Conservation (phyloP, 495 filamentous ascomycete species). For the Pyrenula aspistea region DNA sequence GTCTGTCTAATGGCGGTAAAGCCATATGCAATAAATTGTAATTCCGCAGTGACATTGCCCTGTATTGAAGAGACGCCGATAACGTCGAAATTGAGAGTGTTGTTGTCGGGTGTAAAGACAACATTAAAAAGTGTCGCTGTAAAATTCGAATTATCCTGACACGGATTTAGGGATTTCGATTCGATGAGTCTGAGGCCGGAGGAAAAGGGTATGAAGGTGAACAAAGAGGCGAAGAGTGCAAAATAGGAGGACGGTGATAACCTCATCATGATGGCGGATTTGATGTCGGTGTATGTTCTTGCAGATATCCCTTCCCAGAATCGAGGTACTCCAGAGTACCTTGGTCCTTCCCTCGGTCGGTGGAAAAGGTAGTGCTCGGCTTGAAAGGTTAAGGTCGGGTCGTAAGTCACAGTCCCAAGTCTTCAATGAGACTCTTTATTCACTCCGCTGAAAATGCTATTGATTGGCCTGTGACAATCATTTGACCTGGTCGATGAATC, state of each 20-base stretch:
- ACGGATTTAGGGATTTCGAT: slow-evolving; percentile 56
- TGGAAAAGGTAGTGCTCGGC: no score
- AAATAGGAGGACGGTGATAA: background rate
- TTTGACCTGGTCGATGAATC: background rate
- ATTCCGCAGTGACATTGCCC: slow-evolving; percentile 59
- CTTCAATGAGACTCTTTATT: background rate
- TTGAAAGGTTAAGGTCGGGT: no score
- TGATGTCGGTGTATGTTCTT: slow-evolving; percentile 10
- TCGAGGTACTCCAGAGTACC: slow-evolving; percentile 16
- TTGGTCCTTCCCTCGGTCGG: background rate
- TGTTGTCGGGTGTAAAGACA: slow-evolving; percentile 54
- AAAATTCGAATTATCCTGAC: slow-evolving; percentile 53
- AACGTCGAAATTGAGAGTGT: slow-evolving; percentile 52
- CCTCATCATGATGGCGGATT: background rate
- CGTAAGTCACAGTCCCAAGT: background rate
- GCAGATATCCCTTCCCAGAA: slow-evolving; percentile 53
- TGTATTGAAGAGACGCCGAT: slow-evolving; percentile 60
- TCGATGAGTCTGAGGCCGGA: slow-evolving; percentile 34
- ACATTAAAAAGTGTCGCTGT: slow-evolving; percentile 61
- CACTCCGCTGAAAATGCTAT: background rate
- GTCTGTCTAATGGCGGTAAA: slow-evolving; percentile 45
- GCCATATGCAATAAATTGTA: slow-evolving; percentile 65
- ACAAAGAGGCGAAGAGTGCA: background rate
- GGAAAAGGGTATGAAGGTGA: slow-evolving; percentile 20
- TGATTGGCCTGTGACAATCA: background rate